These are phyloP conservation scores for Phaeoacremonium minimum DNA, from an alignment of 2,329 filamentous ascomycete genomes.

Conservation along the genomic window DNA sequence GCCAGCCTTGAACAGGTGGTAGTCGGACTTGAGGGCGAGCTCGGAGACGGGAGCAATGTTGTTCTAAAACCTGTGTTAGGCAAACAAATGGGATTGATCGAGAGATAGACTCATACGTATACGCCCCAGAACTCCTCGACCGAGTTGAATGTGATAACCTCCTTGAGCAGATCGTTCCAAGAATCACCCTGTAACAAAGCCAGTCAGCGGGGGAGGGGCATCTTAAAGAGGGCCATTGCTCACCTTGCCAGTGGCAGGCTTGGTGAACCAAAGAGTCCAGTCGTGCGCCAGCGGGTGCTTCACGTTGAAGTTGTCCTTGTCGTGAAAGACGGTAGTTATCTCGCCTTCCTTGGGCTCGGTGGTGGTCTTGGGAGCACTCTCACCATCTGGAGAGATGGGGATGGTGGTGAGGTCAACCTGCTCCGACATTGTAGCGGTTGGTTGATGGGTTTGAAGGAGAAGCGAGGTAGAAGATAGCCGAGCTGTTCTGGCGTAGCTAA, in stretches of 20 bases:
- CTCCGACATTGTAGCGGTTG: slow-evolving; percentile 30
- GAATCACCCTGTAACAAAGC: slow-evolving; percentile 70
- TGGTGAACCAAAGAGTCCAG: slow-evolving; percentile 99
- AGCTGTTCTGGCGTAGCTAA: too few relatives aligned
- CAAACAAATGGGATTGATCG: not conserved
- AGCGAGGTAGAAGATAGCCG: not conserved
- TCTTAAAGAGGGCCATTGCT: slow-evolving; percentile 14
- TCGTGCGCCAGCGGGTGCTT: slow-evolving; percentile 97
- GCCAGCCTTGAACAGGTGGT: slow-evolving; percentile 97
- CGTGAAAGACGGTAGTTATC: slow-evolving; percentile 91
- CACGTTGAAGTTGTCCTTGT: slow-evolving; percentile 98
- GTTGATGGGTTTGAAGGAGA: slow-evolving; percentile 2
- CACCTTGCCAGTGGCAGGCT: slow-evolving; percentile 94
- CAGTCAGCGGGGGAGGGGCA: slow-evolving; percentile 11
- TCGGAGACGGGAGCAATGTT: slow-evolving; percentile 97
- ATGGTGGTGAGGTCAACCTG: slow-evolving; percentile 67
- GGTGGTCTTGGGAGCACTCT: slow-evolving; percentile 46
- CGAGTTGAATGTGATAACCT: slow-evolving; percentile 97
- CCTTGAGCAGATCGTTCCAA: slow-evolving; percentile 97
- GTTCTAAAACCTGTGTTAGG: slow-evolving; percentile 65
- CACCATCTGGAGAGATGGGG: slow-evolving; percentile 61
- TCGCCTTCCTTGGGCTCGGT: slow-evolving; percentile 47
- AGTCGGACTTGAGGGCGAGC: slow-evolving; percentile 95
- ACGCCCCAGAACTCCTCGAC: slow-evolving; percentile 99
- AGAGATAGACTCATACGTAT: slow-evolving; percentile 64